A percentile compares a stretch with the other conserved stretches of the same genome.
Evolutionary conservation across 2,329 filamentous ascomycete genomes (phyloP).

Genomic region (Aspergillus chevalieri): DNA sequence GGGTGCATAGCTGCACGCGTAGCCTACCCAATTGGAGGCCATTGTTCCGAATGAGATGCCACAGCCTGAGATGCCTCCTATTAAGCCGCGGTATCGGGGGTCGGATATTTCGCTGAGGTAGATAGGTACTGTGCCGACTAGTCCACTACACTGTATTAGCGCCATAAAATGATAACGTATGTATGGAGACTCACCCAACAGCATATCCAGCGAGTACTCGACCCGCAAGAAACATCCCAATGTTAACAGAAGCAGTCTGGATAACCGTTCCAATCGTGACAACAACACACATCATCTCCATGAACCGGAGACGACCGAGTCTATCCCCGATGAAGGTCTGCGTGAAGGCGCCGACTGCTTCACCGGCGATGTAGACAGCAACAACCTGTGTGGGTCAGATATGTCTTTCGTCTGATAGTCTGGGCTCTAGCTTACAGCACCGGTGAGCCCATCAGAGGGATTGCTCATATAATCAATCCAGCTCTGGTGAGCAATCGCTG

Average conservation of each 20-base stretch:
- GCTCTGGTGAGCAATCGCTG: conserved; percentile 54
- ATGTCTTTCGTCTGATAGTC: not conserved
- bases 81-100: conserved; percentile 45
- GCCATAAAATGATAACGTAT: not conserved
- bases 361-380: conserved; percentile 55
- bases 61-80: conserved; percentile 49
- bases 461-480: conserved; percentile 56
- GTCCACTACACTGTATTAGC: conserved; percentile 26
- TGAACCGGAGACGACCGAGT: conserved; percentile 50
- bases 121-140: conserved; percentile 50
- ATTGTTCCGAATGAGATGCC: conserved; percentile 53
- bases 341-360: conserved; percentile 49
- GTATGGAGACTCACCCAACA: conserved; percentile 33
- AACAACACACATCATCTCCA: conserved; percentile 49
- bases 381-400: conserved; percentile 38
- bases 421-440: conserved; percentile 36
- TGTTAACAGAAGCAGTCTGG: conserved; percentile 51
- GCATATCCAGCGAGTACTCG: conserved; percentile 44
- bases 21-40: conserved; percentile 54
- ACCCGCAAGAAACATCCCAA: conserved; percentile 50
- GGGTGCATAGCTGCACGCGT: conserved; percentile 48
- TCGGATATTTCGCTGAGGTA: conserved; percentile 52
- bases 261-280: conserved; percentile 51
- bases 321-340: conserved; percentile 51
- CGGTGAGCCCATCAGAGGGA: conserved; percentile 51